Evolutionary conservation across 805 yeast species (phyloP), one percentile per base, ranked within the genome.

Genomic region (Starmerella cellae): DNA sequence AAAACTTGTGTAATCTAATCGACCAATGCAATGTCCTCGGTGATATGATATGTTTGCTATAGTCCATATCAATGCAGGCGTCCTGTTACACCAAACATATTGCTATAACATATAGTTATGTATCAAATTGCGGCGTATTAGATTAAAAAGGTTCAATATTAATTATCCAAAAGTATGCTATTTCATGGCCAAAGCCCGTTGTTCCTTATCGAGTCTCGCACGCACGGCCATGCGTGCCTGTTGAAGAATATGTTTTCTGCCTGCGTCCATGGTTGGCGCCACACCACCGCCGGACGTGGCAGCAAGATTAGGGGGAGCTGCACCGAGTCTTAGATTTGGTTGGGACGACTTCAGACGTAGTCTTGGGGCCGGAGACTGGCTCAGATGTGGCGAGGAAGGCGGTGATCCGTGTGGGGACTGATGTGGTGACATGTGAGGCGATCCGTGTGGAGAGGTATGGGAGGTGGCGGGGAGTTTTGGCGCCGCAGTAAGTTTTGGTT

Each of bases 141-240:
- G n/a, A n/a, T n/a, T n/a, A n/a, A n/a, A n/a, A n/a, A n/a, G n/a
- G n/a, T n/a, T n/a, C n/a, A n/a, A n/a, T n/a, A n/a, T n/a, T n/a
- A n/a, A n/a, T n/a, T n/a, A n/a, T n/a, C n/a, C n/a, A n/a, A n/a
- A n/a, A n/a, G n/a, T n/a, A 17, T 17, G 34, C 21, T 31, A 31
- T 31, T 31, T 31, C 6, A 20, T 37, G 21, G 19, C 38, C 10
- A 45, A 14, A 2, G 39, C 42, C 2, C 34, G 29, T 41, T 42
- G 42, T 32, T 54, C 57, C 19, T 51, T 47, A 20, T 51, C 54
- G 10, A 54, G 38, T 10, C 57, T 49, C 2, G 53, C 48, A 28
- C 39, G 41, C 3, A 54, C 57, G 2, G 57, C 57, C 18, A 46
- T 40, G 16, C 57, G 49, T 14, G 57, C 55, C 37, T 54, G 57